phyloP scores from a whole-genome alignment of 305 asterid genomes.

The Fraxinus angustifolia region DNA sequence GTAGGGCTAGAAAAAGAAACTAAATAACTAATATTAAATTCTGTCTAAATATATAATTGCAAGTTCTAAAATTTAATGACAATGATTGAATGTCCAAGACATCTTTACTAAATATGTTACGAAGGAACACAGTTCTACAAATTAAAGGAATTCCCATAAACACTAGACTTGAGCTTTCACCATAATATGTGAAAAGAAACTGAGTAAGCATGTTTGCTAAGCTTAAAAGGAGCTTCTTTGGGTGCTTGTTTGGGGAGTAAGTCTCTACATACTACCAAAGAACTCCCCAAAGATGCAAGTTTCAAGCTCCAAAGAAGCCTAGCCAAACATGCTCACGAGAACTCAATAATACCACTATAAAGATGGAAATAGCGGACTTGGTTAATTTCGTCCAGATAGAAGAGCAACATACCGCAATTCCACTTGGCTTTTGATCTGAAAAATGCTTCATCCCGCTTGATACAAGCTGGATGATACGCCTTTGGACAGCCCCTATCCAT shows the following conservation, averaged over 20 bases:
- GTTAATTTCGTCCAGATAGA: background rate
- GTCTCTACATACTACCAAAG: background rate
- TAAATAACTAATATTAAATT: background rate
- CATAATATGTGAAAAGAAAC: slow-evolving; percentile 5
- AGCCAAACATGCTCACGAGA: background rate
- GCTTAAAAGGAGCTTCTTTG: background rate
- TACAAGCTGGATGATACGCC: slow-evolving; percentile 78
- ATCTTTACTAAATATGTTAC: background rate
- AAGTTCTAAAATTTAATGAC: background rate
- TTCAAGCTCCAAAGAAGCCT: background rate
- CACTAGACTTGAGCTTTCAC: background rate
- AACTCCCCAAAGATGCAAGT: background rate
- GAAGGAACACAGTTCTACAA: background rate
- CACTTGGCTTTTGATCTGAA: slow-evolving; percentile 63
- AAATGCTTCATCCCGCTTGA: slow-evolving; percentile 72
- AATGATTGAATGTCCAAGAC: slow-evolving; percentile 10
- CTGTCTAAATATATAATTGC: slow-evolving; percentile 2
- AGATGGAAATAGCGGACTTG: background rate
- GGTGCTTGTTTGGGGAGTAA: background rate
- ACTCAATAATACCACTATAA: slow-evolving; percentile 1
- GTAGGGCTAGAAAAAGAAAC: background rate
- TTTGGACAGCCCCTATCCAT: slow-evolving; percentile 74
- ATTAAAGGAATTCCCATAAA: background rate
- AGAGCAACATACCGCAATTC: slow-evolving; percentile 63
- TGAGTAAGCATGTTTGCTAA: background rate